These are phyloP conservation scores for Arthroderma uncinatum DNA, from an alignment of 2,329 filamentous ascomycete species.

Conservation along the genomic window DNA sequence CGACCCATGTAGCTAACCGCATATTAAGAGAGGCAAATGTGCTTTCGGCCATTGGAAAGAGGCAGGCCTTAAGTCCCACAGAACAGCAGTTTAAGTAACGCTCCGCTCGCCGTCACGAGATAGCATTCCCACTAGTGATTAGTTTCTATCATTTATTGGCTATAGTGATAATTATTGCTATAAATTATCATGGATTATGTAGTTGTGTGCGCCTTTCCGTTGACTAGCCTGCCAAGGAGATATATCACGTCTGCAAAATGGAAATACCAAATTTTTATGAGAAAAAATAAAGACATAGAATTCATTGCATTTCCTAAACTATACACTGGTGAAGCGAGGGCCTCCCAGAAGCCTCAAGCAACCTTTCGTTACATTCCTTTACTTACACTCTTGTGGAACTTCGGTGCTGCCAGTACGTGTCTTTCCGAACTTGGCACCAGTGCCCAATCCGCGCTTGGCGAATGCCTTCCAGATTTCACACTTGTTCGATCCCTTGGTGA, in stretches of 20 bases:
- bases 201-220: too few relatives aligned
- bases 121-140: too few relatives aligned
- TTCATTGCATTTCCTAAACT: background rate
- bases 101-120: too few relatives aligned
- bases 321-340: background rate
- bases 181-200: too few relatives aligned
- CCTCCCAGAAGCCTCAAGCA: background rate
- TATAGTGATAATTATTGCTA: too few relatives aligned
- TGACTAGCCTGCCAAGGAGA: background rate
- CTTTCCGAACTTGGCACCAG: background rate
- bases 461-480: constrained; percentile 14
- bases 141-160: background rate
- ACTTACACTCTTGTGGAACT: background rate
- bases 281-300: background rate
- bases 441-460: constrained; percentile 12
- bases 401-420: background rate
- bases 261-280: background rate
- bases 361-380: background rate
- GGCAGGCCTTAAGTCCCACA: too few relatives aligned
- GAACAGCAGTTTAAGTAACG: too few relatives aligned
- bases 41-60: too few relatives aligned
- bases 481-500: constrained; percentile 11
- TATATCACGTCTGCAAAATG: background rate
- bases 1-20: too few relatives aligned
- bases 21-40: too few relatives aligned